phyloP scores from a whole-genome alignment of 768 basidiomycete species.

The Boletus rubroflammeus region DNA sequence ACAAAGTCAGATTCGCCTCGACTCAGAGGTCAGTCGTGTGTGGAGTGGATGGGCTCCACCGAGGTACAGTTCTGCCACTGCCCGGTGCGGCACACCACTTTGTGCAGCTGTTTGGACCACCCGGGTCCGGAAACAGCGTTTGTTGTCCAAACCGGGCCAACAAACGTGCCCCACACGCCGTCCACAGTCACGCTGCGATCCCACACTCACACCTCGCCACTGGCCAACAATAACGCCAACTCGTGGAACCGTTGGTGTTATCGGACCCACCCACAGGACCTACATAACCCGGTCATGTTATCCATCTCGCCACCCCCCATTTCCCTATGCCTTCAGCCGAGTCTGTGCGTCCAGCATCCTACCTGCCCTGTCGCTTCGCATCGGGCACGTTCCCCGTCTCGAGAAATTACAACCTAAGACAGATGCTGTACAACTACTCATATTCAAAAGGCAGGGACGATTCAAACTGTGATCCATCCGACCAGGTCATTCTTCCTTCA shows the following conservation, averaged over 20 bases:
- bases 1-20: too few species aligned
- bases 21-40: too few species aligned
- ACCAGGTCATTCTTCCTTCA: conserved; percentile 35
- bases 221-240: conserved; percentile 5
- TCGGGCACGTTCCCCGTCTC: conserved; percentile 31
- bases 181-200: not conserved
- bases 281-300: conserved; percentile 13
- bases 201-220: not conserved
- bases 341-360: conserved; percentile 7
- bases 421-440: conserved; percentile 27
- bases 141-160: conserved; percentile 1
- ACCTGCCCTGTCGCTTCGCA: conserved; percentile 16
- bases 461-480: conserved; percentile 6
- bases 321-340: conserved; percentile 9
- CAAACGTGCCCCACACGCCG: not conserved
- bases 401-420: conserved; percentile 22
- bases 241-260: too few species aligned
- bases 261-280: too few species aligned
- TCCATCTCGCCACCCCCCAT: not conserved
- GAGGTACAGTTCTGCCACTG: too few species aligned
- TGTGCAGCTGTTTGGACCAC: too few species aligned
- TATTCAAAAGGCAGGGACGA: not conserved
- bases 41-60: too few species aligned
- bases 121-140: conserved; percentile 3
- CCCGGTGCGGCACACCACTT: too few species aligned